phyloP scores from a whole-genome alignment of 2,329 filamentous ascomycete genomes.

The Claviceps sp. region DNA sequence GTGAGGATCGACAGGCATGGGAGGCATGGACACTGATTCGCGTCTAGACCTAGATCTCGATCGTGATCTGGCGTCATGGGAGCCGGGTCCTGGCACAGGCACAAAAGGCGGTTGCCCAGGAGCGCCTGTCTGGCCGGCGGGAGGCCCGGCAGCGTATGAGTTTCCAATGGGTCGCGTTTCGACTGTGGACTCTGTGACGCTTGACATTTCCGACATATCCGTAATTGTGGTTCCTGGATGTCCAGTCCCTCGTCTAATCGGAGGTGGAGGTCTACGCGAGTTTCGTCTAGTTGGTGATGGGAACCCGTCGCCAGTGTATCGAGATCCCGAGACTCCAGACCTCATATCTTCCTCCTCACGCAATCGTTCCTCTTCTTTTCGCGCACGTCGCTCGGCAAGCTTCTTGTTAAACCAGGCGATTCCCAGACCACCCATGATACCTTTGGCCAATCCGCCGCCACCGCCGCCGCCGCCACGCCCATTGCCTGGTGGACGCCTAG shows the following conservation, averaged over 20 bases:
- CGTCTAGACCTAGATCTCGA: slow-evolving; percentile 26
- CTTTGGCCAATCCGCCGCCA: slow-evolving; percentile 39
- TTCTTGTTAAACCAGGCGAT: slow-evolving; percentile 56
- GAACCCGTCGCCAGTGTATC: slow-evolving; percentile 57
- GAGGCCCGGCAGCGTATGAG: slow-evolving; percentile 12
- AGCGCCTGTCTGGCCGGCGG: slow-evolving; percentile 10
- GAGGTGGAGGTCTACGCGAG: slow-evolving; percentile 17
- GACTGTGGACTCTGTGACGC: slow-evolving; percentile 23
- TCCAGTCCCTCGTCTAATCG: slow-evolving; percentile 18
- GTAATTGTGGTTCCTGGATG: slow-evolving; percentile 16
- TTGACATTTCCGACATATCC: slow-evolving; percentile 17
- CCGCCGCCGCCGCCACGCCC: slow-evolving; percentile 27
- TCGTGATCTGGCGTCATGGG: slow-evolving; percentile 19
- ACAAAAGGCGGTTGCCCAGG: slow-evolving; percentile 8
- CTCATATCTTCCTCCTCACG: slow-evolving; percentile 39
- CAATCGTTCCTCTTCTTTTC: slow-evolving; percentile 32
- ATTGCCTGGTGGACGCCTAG: slow-evolving; percentile 36
- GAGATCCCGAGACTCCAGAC: slow-evolving; percentile 47
- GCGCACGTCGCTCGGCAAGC: slow-evolving; percentile 41
- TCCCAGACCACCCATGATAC: slow-evolving; percentile 46
- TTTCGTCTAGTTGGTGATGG: slow-evolving; percentile 31
- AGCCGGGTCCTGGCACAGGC: slow-evolving; percentile 11
- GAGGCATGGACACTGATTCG: slow-evolving; percentile 35
- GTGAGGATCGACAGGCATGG: slow-evolving; percentile 39
- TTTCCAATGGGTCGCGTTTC: slow-evolving; percentile 16